Evolutionary conservation across 2,329 filamentous ascomycete genomes (phyloP).

Genomic region (Aulographum hederae): DNA sequence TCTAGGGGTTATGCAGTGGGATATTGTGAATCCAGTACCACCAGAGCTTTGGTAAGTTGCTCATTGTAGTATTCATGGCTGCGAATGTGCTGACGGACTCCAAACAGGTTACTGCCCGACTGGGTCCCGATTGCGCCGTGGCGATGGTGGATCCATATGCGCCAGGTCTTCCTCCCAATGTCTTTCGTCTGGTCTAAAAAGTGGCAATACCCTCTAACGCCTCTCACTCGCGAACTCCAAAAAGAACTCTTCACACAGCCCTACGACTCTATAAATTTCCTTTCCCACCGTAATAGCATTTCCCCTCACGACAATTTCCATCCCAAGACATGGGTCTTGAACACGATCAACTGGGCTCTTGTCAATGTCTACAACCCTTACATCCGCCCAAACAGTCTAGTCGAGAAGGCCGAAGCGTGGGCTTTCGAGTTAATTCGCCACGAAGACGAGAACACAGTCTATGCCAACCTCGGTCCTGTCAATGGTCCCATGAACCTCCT

Average conservation of each 20-base stretch:
- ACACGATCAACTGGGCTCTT: conserved; percentile 58
- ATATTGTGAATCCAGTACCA: conserved; percentile 84
- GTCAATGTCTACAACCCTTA: conserved; percentile 68
- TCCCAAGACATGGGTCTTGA: conserved; percentile 73
- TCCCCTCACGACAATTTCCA: conserved; percentile 72
- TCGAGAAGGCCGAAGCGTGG: conserved; percentile 60
- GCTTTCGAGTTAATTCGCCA: conserved; percentile 68
- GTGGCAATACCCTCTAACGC: conserved; percentile 61
- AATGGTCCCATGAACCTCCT: conserved; percentile 84
- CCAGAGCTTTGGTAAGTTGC: conserved; percentile 63
- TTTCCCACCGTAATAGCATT: conserved; percentile 64
- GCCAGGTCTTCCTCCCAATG: conserved; percentile 92
- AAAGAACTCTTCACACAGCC: conserved; percentile 70
- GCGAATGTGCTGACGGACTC: conserved; percentile 4
- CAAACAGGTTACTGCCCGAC: conserved; percentile 51
- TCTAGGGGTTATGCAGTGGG: conserved; percentile 70
- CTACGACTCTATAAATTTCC: conserved; percentile 63
- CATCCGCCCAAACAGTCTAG: conserved; percentile 47
- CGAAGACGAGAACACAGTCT: conserved; percentile 88
- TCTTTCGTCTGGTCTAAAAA: conserved; percentile 71
- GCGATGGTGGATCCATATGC: conserved; percentile 97
- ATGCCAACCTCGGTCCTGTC: conserved; percentile 70
- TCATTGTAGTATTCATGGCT: not conserved
- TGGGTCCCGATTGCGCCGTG: conserved; percentile 82
- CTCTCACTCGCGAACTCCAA: conserved; percentile 52